Evolutionary conservation across 768 basidiomycete species (phyloP).

Genomic region (Paxillus involutus): DNA sequence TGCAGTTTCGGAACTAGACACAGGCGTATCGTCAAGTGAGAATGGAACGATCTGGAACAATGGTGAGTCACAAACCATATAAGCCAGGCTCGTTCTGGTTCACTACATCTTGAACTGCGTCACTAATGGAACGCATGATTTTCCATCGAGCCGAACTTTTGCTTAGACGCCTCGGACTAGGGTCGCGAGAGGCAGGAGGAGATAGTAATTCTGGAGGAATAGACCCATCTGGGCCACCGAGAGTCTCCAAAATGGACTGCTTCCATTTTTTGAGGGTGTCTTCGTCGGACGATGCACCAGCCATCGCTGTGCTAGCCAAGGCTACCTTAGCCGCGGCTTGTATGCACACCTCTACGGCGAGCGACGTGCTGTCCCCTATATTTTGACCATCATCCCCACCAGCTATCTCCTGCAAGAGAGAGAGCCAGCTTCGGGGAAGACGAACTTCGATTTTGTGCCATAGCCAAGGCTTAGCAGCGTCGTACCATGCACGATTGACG

Average conservation of each 20-base stretch:
- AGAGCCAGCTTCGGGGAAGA: slow-evolving; percentile 81
- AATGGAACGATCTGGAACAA: too few species aligned
- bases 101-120: slow-evolving; percentile 76
- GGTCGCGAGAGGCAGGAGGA: slow-evolving; percentile 79
- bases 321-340: slow-evolving; percentile 66
- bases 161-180: slow-evolving; percentile 74
- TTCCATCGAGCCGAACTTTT: slow-evolving; percentile 85
- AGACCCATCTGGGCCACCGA: slow-evolving; percentile 63
- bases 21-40: too few species aligned
- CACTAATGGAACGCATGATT: slow-evolving; percentile 73
- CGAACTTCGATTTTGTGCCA: slow-evolving; percentile 85
- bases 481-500: slow-evolving; percentile 75
- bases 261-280: slow-evolving; percentile 48
- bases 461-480: slow-evolving; percentile 85
- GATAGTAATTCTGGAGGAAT: slow-evolving; percentile 77
- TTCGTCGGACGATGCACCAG: slow-evolving; percentile 33
- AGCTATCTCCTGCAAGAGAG: slow-evolving; percentile 68
- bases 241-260: slow-evolving; percentile 55
- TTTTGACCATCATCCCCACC: slow-evolving; percentile 64
- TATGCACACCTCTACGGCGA: slow-evolving; percentile 66
- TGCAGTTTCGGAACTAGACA: too few species aligned
- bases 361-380: slow-evolving; percentile 53
- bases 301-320: slow-evolving; percentile 40
- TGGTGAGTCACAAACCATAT: too few species aligned
- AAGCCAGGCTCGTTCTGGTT: too few species aligned